Base-by-base conservation (phyloP, 768 basidiomycete genomes). In the Termitomyces sp. region DNA sequence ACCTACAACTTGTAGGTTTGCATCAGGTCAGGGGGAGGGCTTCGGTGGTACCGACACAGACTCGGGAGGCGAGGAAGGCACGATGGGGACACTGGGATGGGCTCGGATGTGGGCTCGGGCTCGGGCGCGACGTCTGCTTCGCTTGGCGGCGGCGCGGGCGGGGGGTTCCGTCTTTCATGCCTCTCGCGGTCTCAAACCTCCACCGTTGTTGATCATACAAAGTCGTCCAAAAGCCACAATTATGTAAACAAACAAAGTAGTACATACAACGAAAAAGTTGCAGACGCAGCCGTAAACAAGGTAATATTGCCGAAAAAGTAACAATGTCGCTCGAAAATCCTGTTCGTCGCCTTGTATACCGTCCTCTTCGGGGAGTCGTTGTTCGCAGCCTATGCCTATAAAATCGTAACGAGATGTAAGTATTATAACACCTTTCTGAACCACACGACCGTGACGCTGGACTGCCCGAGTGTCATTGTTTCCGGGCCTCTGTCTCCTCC, bases 91-190 rank as follows among this genome's bases (percentile, higher is more conserved):
- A 2, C n/a, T n/a, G 34, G 12, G 34, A 13, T 12, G 46, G 54
- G 34, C 8, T 26, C 34, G 29, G 41, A 31, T 5, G 48, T 5
- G n/a, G n/a, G n/a, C n/a, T n/a, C n/a, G 1, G 20, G 18, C 4
- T 46, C 34, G 2, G 46, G 13, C 2, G 34, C 43, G 34, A 55
- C 31, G 52, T 60, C 64, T 0, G 47, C 65, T 39, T 66, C 63
- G 43, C 57, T 60, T 10, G 65, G 63, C 4, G 65, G 63, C 7
- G 63, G 59, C 34, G 61, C 58, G 0, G 65, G 65, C 1, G 61
- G 59, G 3, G 56, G 57, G 7, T 51, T 57, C 1, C 56, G 47
- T 14, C 57, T 47, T 3, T 53, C 72, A 61, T 58, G 67, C 64
- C 63, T 68, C 42, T 44, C 42, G 2, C 53, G 2, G 5, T 65